These are phyloP conservation scores for Citeromyces nyonsensis DNA, from an alignment of 805 yeast species.

Conservation along the genomic window DNA sequence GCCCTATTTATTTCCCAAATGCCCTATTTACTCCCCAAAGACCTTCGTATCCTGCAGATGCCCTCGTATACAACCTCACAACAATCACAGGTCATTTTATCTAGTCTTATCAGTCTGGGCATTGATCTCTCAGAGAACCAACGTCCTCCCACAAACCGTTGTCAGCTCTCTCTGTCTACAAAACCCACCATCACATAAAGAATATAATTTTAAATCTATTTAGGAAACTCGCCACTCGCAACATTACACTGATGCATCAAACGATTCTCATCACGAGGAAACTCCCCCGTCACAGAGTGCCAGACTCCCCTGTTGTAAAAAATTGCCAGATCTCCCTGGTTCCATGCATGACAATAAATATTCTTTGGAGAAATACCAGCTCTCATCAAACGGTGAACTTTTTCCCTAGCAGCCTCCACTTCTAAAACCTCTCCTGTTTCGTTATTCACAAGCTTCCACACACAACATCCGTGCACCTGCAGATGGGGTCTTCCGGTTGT, in stretches of 20 bases:
- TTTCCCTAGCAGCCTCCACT: constrained; percentile 60
- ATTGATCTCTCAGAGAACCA: too few species aligned
- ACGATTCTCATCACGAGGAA: constrained; percentile 62
- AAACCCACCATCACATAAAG: too few species aligned
- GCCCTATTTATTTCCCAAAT: too few species aligned
- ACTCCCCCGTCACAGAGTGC: constrained; percentile 88
- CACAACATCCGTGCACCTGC: constrained; percentile 84
- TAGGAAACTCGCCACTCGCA: constrained; percentile 70
- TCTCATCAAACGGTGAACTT: constrained; percentile 62
- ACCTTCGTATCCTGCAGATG: too few species aligned
- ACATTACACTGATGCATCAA: constrained; percentile 91
- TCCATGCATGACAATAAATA: constrained; percentile 76
- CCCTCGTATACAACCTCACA: too few species aligned
- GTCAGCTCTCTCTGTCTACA: too few species aligned
- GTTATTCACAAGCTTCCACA: constrained; percentile 39
- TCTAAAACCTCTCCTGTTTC: constrained; percentile 45
- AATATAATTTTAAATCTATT: constrained; percentile 2
- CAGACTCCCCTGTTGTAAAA: constrained; percentile 84
- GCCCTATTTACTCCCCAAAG: too few species aligned
- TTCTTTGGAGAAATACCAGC: constrained; percentile 67
- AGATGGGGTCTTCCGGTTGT: constrained; percentile 70
- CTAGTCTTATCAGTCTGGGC: too few species aligned
- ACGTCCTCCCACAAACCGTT: too few species aligned
- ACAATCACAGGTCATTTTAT: too few species aligned
- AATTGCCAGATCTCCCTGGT: constrained; percentile 69